phyloP scores from a whole-genome alignment of 2,329 filamentous ascomycete genomes.

The Acarospora socialis region DNA sequence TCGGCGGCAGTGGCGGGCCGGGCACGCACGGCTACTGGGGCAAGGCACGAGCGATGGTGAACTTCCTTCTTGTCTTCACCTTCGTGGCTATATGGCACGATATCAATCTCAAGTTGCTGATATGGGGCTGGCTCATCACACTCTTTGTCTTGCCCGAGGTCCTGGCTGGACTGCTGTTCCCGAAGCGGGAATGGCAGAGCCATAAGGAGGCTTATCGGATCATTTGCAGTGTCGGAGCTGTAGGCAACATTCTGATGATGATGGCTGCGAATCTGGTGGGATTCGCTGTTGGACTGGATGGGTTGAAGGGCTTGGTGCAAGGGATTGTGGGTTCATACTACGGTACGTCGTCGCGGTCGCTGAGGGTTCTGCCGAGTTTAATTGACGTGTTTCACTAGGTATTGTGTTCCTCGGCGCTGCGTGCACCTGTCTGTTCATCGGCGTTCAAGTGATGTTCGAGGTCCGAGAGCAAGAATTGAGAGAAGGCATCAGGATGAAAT shows the following conservation, averaged over 20 bases:
- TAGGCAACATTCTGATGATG: conserved; percentile 84
- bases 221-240: conserved; percentile 65
- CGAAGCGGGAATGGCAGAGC: conserved; percentile 53
- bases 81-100: conserved; percentile 98
- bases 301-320: conserved; percentile 58
- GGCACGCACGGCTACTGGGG: conserved; percentile 15
- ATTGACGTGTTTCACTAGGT: conserved; percentile 34
- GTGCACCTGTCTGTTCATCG: conserved; percentile 65
- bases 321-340: conserved; percentile 64
- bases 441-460: conserved; percentile 93
- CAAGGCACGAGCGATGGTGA: conserved; percentile 49
- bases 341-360: conserved; percentile 31
- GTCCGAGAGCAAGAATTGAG: conserved; percentile 72
- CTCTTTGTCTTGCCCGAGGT: conserved; percentile 88
- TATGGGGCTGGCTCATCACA: conserved; percentile 95
- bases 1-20: conserved; percentile 51
- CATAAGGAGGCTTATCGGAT: conserved; percentile 61
- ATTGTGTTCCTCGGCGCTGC: conserved; percentile 57
- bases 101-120: conserved; percentile 73
- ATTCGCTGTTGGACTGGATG: conserved; percentile 84
- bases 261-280: conserved; percentile 90
- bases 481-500: conserved; percentile 70
- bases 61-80: conserved; percentile 77
- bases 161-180: conserved; percentile 57
- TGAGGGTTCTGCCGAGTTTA: neutral